phyloP scores from a whole-genome alignment of 2,329 filamentous ascomycete genomes.

The Paecilomyces fulvus region DNA sequence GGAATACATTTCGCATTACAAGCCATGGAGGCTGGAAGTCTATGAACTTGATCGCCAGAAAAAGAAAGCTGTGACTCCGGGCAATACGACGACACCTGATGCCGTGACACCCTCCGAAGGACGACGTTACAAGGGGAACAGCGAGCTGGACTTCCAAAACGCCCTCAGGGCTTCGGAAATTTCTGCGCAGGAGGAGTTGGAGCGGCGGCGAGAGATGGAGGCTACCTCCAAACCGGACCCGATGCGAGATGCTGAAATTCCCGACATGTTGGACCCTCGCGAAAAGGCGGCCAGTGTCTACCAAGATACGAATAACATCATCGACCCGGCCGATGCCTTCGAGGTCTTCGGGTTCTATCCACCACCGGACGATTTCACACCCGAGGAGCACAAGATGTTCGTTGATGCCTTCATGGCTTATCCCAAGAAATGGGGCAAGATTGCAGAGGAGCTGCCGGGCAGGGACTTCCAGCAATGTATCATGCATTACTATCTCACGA shows the following conservation, averaged over 20 bases:
- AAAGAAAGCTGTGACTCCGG: conserved; percentile 28
- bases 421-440: conserved; percentile 46
- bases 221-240: conserved; percentile 37
- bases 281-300: conserved; percentile 34
- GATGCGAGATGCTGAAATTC: conserved; percentile 38
- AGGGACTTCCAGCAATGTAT: conserved; percentile 43
- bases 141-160: conserved; percentile 42
- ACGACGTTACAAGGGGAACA: conserved; percentile 40
- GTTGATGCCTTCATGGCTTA: conserved; percentile 39
- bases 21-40: conserved; percentile 36
- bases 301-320: conserved; percentile 39
- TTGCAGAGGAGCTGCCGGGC: conserved; percentile 38
- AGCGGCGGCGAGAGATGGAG: conserved; percentile 35
- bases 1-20: conserved; percentile 35
- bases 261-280: conserved; percentile 37
- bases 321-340: conserved; percentile 31
- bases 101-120: conserved; percentile 27
- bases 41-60: conserved; percentile 35
- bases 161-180: conserved; percentile 41
- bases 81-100: conserved; percentile 24
- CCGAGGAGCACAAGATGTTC: conserved; percentile 39
- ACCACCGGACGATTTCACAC: conserved; percentile 39
- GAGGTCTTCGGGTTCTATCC: conserved; percentile 38
- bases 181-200: conserved; percentile 39
- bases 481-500: conserved; percentile 44